Evolutionary conservation across 768 basidiomycete species (phyloP), one percentile per base, ranked within the genome.

Genomic region (Lactifluus piperatus): DNA sequence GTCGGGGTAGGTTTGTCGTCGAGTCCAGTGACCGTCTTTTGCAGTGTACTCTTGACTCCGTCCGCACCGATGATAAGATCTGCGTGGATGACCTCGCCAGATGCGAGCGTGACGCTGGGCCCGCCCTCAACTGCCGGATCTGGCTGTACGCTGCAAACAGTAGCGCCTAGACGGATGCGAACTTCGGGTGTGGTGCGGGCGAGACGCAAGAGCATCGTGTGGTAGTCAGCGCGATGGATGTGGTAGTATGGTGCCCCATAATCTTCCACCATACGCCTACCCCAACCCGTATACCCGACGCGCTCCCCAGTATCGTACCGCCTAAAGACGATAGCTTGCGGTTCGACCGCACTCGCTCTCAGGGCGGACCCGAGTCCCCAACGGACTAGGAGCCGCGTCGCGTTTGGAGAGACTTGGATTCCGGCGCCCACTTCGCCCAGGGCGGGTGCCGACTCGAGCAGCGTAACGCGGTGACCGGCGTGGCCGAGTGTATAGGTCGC

Each of bases 31-130:
- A 83, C 75, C 34, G 79, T 74, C 32, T 77, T 71, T 63, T 78
- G 77, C 1, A 81, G 64, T 16, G 70, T 60, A 63, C 81, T 83
- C 69, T 79, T 83, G 51, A 79, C 69, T 27, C 73, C 74, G 50
- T 74, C 74, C 9, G 74, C 74, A 14, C 71, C 75, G 24, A 76
- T 64, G 49, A 76, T 66, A 4, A 76, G 51, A 47, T 76, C 75
- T 1, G 70, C 72, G 18, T 66, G 45, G 30, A 76, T 45, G 32
- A 75, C 71, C 55, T 74, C 71, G 2, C 75, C 75, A 11, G 62
- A 62, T 16, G 61, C 58, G 26, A 76, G 72, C 5, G 73, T 75
- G 11, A 75, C 62, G 13, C 67, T 69, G 1, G 74, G 73, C 1
- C 64, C 62, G 4, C 57, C 62, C 5, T 11, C 34, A 3, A 56